Evolutionary conservation across 495 filamentous ascomycete genomes (phyloP), one percentile per base, ranked within the genome.

Genomic region (Aspergillus cavernicola): DNA sequence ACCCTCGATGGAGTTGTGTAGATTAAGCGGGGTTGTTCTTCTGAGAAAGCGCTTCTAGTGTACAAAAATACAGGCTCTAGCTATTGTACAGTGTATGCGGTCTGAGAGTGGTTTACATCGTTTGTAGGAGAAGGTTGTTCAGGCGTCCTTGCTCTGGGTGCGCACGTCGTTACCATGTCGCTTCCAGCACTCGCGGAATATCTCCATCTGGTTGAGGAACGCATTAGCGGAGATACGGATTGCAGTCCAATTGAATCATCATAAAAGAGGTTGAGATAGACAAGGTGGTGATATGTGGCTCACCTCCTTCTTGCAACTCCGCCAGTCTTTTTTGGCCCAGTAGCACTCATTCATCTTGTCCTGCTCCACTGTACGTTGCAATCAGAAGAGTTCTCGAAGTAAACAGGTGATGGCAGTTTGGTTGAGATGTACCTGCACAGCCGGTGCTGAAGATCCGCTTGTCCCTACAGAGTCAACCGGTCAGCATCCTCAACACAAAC

Each of bases 391-490:
- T 36, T 16, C 19, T 13, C 3, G 4, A 36, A 32, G 8, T 18
- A 22, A n/a, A 10, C 7, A 9, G 8, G 46, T 31, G 65, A 52
- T 18, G 39, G 19, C 23, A n/a, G 22, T 28, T 37, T 20, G 9
- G 42, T 20, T 33, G 43, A 42, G 67, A 75, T n/a, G 53, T 73
- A 96, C 93, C 81, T 67, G 92, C 80, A 60, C 93, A 98, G 24
- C 93, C 93, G 5, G 93, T 97, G 70, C 90, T 96, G 73, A 89
- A 93, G 63, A 98, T 98, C 62, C 93, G 81, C 80, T 97, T 92
- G 75, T 98, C 90, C 88, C 88, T 92, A 57, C 38, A 32, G 20
- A 51, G 37, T 31, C 50, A 18, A 49, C 53, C 47, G 36, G 39
- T 53, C 42, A 44, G 16, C 51, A 31, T 44, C 32, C 22, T 7